These are phyloP conservation scores for Kalmusia sp. DNA, from an alignment of 2,329 filamentous ascomycete species.

Conservation along the genomic window DNA sequence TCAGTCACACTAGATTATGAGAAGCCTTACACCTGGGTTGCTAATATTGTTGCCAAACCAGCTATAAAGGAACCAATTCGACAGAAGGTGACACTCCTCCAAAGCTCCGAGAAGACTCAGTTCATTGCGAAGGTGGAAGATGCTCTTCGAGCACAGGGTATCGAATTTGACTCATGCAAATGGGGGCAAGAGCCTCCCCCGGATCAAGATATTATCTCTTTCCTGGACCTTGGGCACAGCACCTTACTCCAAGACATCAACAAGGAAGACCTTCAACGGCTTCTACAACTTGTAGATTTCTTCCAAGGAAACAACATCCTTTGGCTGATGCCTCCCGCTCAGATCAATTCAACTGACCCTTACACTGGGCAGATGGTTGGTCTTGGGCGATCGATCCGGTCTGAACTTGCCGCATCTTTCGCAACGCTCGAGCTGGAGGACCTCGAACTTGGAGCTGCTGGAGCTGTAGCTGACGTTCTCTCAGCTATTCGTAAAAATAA, in stretches of 20 bases:
- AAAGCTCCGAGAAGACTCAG: not conserved
- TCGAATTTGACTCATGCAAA: not conserved
- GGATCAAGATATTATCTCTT: not conserved
- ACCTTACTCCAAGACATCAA: constrained; percentile 1
- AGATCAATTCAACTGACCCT: not conserved
- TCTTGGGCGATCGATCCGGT: not conserved
- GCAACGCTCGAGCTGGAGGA: not conserved
- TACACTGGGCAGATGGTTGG: not conserved
- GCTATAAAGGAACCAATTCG: not conserved
- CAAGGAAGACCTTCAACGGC: not conserved
- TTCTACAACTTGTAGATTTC: not conserved
- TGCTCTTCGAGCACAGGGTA: not conserved
- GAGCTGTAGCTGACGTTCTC: not conserved
- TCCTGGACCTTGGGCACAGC: not conserved
- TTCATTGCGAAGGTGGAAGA: not conserved
- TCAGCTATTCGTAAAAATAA: not conserved
- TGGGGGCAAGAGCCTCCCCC: not conserved
- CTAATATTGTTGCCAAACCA: constrained; percentile 11
- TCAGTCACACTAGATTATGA: constrained; percentile 21
- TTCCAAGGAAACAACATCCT: not conserved
- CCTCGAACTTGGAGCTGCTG: not conserved
- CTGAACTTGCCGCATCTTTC: not conserved
- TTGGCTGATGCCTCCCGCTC: constrained; percentile 6
- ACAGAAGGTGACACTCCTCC: not conserved
- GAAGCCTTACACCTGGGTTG: constrained; percentile 16